Conservation (phyloP, 2,329 filamentous ascomycete species). For the Cladobotryum protrusum region DNA sequence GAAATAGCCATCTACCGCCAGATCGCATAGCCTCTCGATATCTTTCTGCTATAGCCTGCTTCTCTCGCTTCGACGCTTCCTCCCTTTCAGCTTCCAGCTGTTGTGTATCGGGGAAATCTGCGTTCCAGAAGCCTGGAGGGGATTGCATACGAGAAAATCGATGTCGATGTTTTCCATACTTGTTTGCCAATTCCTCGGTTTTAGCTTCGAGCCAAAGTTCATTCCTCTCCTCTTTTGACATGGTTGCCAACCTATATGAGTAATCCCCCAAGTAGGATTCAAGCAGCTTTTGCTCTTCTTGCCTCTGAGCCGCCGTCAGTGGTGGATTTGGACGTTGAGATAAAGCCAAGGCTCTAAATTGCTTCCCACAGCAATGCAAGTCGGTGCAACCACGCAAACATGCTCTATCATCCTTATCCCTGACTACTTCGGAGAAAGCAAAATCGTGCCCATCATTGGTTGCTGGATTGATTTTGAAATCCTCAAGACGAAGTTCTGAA, state of each 20-base stretch:
- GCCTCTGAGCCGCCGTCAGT: slow-evolving; percentile 27
- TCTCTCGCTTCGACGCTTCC: slow-evolving; percentile 58
- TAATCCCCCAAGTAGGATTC: slow-evolving; percentile 53
- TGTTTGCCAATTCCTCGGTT: slow-evolving; percentile 65
- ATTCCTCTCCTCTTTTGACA: slow-evolving; percentile 55
- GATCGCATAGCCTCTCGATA: slow-evolving; percentile 75
- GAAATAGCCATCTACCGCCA: slow-evolving; percentile 72
- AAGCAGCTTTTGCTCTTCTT: slow-evolving; percentile 45
- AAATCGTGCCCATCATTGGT: slow-evolving; percentile 65
- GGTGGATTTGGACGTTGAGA: slow-evolving; percentile 39
- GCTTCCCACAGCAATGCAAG: slow-evolving; percentile 67
- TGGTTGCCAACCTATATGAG: slow-evolving; percentile 51
- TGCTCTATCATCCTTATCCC: slow-evolving; percentile 61
- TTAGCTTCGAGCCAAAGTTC: slow-evolving; percentile 70
- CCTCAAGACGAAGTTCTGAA: slow-evolving; percentile 53
- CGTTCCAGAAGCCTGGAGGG: slow-evolving; percentile 85
- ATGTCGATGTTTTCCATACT: slow-evolving; percentile 71
- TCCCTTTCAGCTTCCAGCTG: slow-evolving; percentile 61
- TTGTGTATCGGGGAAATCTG: slow-evolving; percentile 85
- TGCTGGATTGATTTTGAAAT: slow-evolving; percentile 77
- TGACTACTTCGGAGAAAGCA: slow-evolving; percentile 69
- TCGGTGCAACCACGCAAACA: slow-evolving; percentile 69
- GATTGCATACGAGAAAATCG: slow-evolving; percentile 63
- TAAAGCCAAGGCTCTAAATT: slow-evolving; percentile 61
- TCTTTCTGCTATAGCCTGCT: slow-evolving; percentile 61